A percentile compares a stretch with the other conserved stretches of the same genome.
These are phyloP conservation scores for Wickerhamomyces sp. DNA, from an alignment of 1,139 yeast species.

Conservation along the genomic window DNA sequence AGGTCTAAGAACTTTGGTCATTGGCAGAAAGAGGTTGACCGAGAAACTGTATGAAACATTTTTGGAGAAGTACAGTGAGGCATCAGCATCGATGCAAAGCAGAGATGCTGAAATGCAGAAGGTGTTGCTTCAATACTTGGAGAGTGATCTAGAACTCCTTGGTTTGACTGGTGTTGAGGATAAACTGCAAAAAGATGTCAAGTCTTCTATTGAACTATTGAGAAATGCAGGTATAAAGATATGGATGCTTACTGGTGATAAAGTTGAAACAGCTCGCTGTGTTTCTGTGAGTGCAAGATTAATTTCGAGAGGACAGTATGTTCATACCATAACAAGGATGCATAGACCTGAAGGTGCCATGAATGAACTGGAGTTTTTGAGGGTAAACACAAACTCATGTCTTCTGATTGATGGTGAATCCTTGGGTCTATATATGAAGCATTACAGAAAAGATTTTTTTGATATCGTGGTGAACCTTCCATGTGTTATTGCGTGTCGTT, in stretches of 20 bases:
- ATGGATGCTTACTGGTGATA: conserved; percentile 99
- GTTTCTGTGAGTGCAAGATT: conserved; percentile 92
- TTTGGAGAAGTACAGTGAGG: conserved; percentile 57
- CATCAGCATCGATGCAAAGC: conserved; percentile 72
- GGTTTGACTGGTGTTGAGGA: conserved; percentile 99
- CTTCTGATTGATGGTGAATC: conserved; percentile 94
- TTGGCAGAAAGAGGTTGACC: conserved; percentile 72
- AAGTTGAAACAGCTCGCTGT: conserved; percentile 96
- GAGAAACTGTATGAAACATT: conserved; percentile 56
- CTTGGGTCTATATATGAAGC: conserved; percentile 59
- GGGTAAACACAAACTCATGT: conserved; percentile 69
- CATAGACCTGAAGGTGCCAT: conserved; percentile 60
- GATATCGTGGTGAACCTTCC: conserved; percentile 73
- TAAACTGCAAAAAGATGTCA: conserved; percentile 84
- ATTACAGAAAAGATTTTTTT: conserved; percentile 67
- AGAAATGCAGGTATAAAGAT: conserved; percentile 96
- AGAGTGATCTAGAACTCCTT: conserved; percentile 75
- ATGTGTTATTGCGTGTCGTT: conserved; percentile 94
- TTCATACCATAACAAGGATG: conserved; percentile 76
- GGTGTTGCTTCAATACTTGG: conserved; percentile 65
- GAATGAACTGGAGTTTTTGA: conserved; percentile 66
- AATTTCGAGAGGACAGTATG: conserved; percentile 89
- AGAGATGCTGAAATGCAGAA: conserved; percentile 72
- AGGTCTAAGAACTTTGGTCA: conserved; percentile 90
- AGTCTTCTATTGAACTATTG: conserved; percentile 83